Percentiles rank a stretch among this genome's conserved stretches.
phyloP scores from a whole-genome alignment of 2,329 filamentous ascomycete genomes.

The Verticillium nonalfalfae region DNA sequence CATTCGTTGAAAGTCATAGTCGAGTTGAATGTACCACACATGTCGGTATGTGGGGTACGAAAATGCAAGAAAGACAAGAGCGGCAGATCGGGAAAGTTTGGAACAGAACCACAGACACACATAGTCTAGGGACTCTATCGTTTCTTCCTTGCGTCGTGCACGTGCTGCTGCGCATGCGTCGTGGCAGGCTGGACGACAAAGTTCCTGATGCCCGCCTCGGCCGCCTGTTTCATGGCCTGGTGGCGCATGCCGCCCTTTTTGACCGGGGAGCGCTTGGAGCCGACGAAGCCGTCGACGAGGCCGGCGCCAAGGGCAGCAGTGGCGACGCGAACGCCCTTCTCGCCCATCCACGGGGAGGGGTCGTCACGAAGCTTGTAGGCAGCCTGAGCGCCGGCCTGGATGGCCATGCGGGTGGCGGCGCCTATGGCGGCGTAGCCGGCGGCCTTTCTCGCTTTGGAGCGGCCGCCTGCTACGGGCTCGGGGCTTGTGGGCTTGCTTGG shows the following conservation, averaged over 20 bases:
- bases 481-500: background rate
- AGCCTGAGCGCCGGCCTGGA: slow-evolving; percentile 41
- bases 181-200: slow-evolving; percentile 1
- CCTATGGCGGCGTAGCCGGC: slow-evolving; percentile 9
- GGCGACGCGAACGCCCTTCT: slow-evolving; percentile 41
- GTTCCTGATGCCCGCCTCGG: background rate
- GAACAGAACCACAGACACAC: background rate
- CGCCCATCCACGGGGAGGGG: slow-evolving; percentile 37
- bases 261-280: slow-evolving; percentile 21
- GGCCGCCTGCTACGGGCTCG: slow-evolving; percentile 1
- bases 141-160: background rate
- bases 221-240: slow-evolving; percentile 10
- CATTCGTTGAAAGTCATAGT: no score
- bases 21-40: no score
- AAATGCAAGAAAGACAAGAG: background rate
- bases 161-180: background rate
- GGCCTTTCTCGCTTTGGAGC: slow-evolving; percentile 13
- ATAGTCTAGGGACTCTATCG: background rate
- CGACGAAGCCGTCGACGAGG: slow-evolving; percentile 38
- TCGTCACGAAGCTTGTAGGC: slow-evolving; percentile 39
- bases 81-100: background rate
- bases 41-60: background rate
- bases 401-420: slow-evolving; percentile 36
- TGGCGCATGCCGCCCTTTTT: slow-evolving; percentile 11
- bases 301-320: slow-evolving; percentile 42